A percentile compares a stretch with the other conserved stretches of the same genome.
phyloP scores from a whole-genome alignment of 495 filamentous ascomycete genomes.

The Aspergillus ellipticus region DNA sequence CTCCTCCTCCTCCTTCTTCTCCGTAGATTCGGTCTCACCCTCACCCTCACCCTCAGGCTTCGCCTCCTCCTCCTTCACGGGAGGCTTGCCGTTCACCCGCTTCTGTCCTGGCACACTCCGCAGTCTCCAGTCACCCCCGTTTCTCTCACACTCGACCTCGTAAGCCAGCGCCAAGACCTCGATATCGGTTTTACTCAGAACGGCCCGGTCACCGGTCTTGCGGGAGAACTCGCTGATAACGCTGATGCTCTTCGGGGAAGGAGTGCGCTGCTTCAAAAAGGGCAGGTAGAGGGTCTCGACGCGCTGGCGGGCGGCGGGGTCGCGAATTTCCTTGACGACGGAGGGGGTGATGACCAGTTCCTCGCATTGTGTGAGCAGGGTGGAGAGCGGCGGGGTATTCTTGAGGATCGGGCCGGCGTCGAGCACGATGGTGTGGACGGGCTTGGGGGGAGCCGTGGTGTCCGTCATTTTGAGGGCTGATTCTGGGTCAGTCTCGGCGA shows the following conservation, averaged over 20 bases:
- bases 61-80: constrained; percentile 38
- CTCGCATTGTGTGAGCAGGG: constrained; percentile 69
- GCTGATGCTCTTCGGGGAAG: constrained; percentile 69
- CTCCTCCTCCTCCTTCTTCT: constrained; percentile 5
- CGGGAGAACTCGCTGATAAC: constrained; percentile 81
- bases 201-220: constrained; percentile 83
- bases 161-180: constrained; percentile 87
- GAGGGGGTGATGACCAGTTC: constrained; percentile 80
- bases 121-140: constrained; percentile 78
- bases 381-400: constrained; percentile 77
- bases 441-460: constrained; percentile 46
- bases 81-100: constrained; percentile 64
- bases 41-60: constrained; percentile 1
- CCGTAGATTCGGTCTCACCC: constrained; percentile 1
- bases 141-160: constrained; percentile 81
- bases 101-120: constrained; percentile 76
- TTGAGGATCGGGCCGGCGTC: constrained; percentile 91
- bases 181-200: constrained; percentile 83
- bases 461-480: constrained; percentile 36
- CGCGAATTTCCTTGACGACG: constrained; percentile 83
- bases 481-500: constrained; percentile 7
- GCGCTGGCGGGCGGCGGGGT: constrained; percentile 73
- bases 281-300: constrained; percentile 79
- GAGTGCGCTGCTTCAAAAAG: constrained; percentile 73
- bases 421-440: constrained; percentile 78